Percentiles rank a stretch among this genome's conserved stretches.
Conservation (phyloP, 2,329 filamentous ascomycete species). For the Septoria petroselini region DNA sequence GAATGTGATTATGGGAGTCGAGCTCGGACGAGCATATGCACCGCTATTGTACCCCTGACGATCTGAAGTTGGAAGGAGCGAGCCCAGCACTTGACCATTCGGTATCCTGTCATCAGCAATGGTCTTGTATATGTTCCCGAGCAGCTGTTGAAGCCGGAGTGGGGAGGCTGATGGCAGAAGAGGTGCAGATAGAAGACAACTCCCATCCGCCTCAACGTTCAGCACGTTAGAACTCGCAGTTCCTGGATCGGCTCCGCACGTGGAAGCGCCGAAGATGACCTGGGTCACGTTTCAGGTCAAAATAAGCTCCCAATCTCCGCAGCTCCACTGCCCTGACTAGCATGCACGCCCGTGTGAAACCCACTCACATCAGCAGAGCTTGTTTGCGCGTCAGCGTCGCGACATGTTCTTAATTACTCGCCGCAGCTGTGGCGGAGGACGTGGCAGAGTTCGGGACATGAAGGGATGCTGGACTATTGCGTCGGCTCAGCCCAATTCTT, state of each 20-base stretch:
- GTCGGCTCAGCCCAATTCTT: too few relatives aligned
- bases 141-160: too few relatives aligned
- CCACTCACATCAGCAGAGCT: too few relatives aligned
- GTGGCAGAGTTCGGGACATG: neutral
- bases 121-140: too few relatives aligned
- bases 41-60: too few relatives aligned
- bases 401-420: neutral
- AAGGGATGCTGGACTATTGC: neutral
- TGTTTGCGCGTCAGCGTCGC: neutral
- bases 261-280: neutral
- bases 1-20: too few relatives aligned
- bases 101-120: neutral
- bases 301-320: conserved; percentile 18
- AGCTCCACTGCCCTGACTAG: conserved; percentile 11
- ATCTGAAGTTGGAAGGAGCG: conserved; percentile 1
- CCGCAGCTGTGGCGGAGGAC: neutral
- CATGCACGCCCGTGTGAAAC: conserved; percentile 9
- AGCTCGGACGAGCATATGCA: too few relatives aligned
- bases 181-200: too few relatives aligned
- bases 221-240: too few relatives aligned
- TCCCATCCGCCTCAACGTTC: too few relatives aligned
- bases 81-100: conserved; percentile 11
- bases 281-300: neutral
- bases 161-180: too few relatives aligned
- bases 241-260: conserved; percentile 7